These are phyloP conservation scores for Gliomastix tumulicola DNA, from an alignment of 2,329 filamentous ascomycete genomes.

Conservation along the genomic window DNA sequence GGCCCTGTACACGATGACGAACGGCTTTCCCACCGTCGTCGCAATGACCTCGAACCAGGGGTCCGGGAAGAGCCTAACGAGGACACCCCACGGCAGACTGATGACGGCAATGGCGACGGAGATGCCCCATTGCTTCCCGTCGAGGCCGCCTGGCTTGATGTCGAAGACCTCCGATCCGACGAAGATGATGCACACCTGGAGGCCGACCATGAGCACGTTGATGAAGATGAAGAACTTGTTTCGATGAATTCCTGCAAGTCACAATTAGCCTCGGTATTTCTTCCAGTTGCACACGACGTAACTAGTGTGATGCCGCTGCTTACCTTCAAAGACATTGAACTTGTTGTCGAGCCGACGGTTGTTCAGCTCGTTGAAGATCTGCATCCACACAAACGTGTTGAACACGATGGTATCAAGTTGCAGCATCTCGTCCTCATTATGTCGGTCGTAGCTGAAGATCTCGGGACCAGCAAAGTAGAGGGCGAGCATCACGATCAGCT, in stretches of 20 bases:
- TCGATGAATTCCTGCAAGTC: conserved; percentile 36
- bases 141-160: conserved; percentile 26
- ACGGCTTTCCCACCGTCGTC: conserved; percentile 17
- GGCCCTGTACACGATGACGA: conserved; percentile 16
- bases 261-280: background rate
- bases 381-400: conserved; percentile 67
- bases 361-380: conserved; percentile 66
- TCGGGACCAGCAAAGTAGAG: conserved; percentile 53
- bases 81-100: conserved; percentile 40
- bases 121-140: conserved; percentile 46
- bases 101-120: conserved; percentile 38
- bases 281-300: no score
- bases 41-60: conserved; percentile 23
- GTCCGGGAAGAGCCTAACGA: conserved; percentile 43
- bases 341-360: conserved; percentile 55
- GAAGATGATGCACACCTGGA: conserved; percentile 49
- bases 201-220: conserved; percentile 48
- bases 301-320: no score
- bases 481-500: conserved; percentile 50
- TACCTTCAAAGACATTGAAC: conserved; percentile 54
- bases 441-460: conserved; percentile 43
- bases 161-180: conserved; percentile 47
- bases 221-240: conserved; percentile 53
- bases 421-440: conserved; percentile 28
- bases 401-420: conserved; percentile 57